Evolutionary conservation across 129 eudicot genomes (phyloP), one percentile per base, ranked within the genome.

Genomic region (Lactuca saligna): DNA sequence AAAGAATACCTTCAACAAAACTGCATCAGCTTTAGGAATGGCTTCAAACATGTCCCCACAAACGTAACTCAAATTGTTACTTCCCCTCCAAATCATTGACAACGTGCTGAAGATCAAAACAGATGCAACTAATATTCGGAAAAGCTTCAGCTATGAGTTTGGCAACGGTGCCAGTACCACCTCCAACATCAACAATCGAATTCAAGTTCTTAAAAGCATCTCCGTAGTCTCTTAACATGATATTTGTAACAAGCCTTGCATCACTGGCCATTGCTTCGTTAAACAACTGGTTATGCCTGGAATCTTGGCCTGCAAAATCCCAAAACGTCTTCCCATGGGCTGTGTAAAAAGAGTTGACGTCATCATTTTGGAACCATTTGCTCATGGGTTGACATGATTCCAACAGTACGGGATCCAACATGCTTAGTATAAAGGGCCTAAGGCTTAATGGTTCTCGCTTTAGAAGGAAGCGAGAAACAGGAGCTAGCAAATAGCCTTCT

Each of bases 51-150:
- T 68, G 54, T 76, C 75, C 17, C 81, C 81, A 6, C 57, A 69
- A 17, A 76, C 69, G 59, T 33, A 69, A 5, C 15, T 63, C 72
- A 73, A 50, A 37, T 75, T 75, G 12, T n/a, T 8, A 8, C 60
- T 65, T 15, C 44, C 44, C 67, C 10, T 46, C 11, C 63, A 74
- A 56, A 3, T 39, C 65, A 32, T 50, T 63, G 17, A 80, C 57
- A 11, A 80, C 84, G 32, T 80, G 80, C 1, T 80, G 84, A 7
- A 80, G 84, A 63, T 80, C 84, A 50, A 74, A 61, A 25, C 63
- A 76, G 1, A 25, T 48, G 25, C 80, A 74, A 20, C 31, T 75
- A 15, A 80, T 0, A 11, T n/a, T 35, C 0, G 80, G 84, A 16
- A 68, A 70, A 3, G 80, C 51, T 3, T 34, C 44, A 8, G 55